Evolutionary conservation across 2,329 filamentous ascomycete genomes (phyloP), one percentile per base, ranked within the genome.

Genomic region (Beauveria sp.): DNA sequence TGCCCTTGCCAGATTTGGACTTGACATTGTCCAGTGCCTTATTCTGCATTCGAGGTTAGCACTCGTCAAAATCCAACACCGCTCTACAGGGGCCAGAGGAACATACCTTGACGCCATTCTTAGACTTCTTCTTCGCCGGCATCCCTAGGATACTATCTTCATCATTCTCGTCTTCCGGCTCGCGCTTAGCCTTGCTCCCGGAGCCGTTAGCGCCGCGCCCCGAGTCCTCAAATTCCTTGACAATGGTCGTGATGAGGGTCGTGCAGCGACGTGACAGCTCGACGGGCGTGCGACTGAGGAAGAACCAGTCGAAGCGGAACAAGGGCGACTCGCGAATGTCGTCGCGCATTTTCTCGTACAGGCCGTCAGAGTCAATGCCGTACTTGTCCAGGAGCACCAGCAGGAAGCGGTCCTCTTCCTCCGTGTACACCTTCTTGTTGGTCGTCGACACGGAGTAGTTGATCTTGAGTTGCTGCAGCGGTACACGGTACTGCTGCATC

Each of bases 271-370:
- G 87, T 64, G 91, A 89, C 67, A 99, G 89, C 75, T 99, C 94
- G 55, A 92, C 87, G 0, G 94, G 91, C 4, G 93, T 99, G 51
- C 94, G 86, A 73, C 91, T 96, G 46, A 99, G 82, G 80, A 99
- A 97, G 79, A 99, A 99, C 96, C 96, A 99, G 72, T 99, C 94
- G 69, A 99, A 99, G 44, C 94, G 87, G 83, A 99, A 99, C 3
- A 99, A 80, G 10, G 94, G 92, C 61, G 89, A 93, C 66, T 97
- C 92, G 40, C 92, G 89, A 66, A 99, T 96, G 72, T 97, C 94
- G 66, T 97, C 93, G n/a, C 94, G 88, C 70, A 99, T 96, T 72
- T 87, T 88, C 68, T 99, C 94, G 72, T 94, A 96, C 64, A 99
- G 83, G 40, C 85, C 85, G 68, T 97, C 93, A 1, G 89, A 89